phyloP scores from a whole-genome alignment of 345 rosid genomes.

The Bruguiera parviflora region DNA sequence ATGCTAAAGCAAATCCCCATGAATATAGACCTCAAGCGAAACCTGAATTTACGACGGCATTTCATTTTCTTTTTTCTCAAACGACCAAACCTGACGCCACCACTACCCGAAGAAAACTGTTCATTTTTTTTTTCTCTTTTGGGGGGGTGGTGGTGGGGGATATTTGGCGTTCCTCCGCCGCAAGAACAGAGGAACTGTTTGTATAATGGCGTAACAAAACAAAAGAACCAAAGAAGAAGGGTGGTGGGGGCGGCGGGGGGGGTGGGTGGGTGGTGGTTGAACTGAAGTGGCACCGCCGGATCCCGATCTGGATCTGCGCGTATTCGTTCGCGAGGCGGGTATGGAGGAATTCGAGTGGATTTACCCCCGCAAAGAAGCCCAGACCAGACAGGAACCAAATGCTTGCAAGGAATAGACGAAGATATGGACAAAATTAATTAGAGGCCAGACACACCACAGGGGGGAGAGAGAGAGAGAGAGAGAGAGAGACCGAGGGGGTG shows the following conservation, averaged over 20 bases:
- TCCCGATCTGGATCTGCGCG: conserved; percentile 18
- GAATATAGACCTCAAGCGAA: conserved; percentile 16
- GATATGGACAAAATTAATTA: too few species aligned
- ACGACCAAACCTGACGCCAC: too few species aligned
- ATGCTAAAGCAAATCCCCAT: conserved; percentile 51
- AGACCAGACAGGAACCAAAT: not conserved
- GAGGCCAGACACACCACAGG: too few species aligned
- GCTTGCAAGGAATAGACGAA: not conserved
- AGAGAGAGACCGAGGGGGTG: not conserved
- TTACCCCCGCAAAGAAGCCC: too few species aligned
- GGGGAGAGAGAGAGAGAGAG: not conserved
- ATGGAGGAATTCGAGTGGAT: too few species aligned
- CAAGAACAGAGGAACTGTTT: too few species aligned
- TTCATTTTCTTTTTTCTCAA: conserved; percentile 14
- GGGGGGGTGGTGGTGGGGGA: too few species aligned
- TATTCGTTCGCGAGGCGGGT: not conserved
- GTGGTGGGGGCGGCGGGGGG: not conserved
- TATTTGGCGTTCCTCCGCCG: too few species aligned
- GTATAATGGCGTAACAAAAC: not conserved
- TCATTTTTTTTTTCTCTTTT: too few species aligned
- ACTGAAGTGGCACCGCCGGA: not conserved
- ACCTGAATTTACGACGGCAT: conserved; percentile 9
- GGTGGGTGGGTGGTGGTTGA: not conserved
- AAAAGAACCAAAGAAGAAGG: not conserved
- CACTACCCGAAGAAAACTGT: too few species aligned